Conservation (phyloP, 108 stramenopile species). For the Nannochloropsis oceanica region DNA sequence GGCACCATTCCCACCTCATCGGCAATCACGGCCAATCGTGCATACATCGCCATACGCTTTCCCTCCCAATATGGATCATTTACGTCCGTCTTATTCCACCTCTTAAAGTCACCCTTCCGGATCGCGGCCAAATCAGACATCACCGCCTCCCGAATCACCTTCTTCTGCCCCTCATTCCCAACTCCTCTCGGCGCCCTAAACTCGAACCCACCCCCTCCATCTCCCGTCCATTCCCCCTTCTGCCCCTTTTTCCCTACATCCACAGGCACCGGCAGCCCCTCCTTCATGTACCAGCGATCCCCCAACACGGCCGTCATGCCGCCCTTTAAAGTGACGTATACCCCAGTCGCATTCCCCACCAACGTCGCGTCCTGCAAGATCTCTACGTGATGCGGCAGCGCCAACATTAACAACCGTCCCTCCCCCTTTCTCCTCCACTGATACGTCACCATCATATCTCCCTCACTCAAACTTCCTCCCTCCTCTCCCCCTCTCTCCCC, state of each 20-base stretch:
- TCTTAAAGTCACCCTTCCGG: not conserved
- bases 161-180: too few relatives aligned
- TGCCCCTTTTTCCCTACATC: not conserved
- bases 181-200: not conserved
- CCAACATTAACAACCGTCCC: conserved; percentile 34
- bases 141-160: not conserved
- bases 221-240: not conserved
- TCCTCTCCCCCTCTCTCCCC: not conserved
- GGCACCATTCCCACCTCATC: conserved; percentile 31
- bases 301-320: conserved; percentile 23
- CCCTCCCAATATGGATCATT: conserved; percentile 20
- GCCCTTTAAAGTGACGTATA: not conserved
- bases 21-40: conserved; percentile 35
- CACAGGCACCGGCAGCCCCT: conserved; percentile 4
- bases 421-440: conserved; percentile 19
- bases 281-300: conserved; percentile 14
- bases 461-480: not conserved
- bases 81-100: conserved; percentile 1
- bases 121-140: not conserved
- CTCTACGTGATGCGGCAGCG: conserved; percentile 33
- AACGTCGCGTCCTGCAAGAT: not conserved
- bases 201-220: not conserved
- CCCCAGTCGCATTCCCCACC: not conserved
- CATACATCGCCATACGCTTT: conserved; percentile 21
- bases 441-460: conserved; percentile 7